phyloP scores from a whole-genome alignment of 768 basidiomycete genomes.

The Nevesoporus exiguus region DNA sequence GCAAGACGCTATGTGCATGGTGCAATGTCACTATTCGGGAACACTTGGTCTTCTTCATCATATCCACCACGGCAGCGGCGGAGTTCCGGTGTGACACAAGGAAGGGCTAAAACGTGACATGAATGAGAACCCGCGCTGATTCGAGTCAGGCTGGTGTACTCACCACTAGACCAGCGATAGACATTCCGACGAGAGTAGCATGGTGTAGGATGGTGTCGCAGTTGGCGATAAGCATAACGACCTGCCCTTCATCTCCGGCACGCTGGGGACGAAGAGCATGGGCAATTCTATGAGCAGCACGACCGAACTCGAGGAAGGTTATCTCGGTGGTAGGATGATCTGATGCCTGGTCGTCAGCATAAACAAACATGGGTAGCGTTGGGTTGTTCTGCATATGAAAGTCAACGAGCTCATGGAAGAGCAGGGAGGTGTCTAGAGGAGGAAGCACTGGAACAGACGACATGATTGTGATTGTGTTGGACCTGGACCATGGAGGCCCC shows the following conservation, averaged over 20 bases:
- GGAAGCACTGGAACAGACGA: conserved; percentile 7
- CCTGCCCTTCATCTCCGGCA: background rate
- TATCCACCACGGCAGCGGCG: conserved; percentile 12
- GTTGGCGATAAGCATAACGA: background rate
- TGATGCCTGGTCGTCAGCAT: background rate
- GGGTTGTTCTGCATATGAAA: conserved; percentile 14
- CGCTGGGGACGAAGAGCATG: background rate
- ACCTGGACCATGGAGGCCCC: background rate
- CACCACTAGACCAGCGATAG: background rate
- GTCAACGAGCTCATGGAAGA: conserved; percentile 16
- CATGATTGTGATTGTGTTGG: background rate
- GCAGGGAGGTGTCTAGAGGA: conserved; percentile 14
- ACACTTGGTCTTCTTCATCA: conserved; percentile 21
- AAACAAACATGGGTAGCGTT: background rate
- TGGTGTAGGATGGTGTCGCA: background rate
- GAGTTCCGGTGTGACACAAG: conserved; percentile 21
- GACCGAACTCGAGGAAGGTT: conserved; percentile 5
- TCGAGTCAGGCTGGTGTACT: background rate
- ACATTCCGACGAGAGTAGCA: background rate
- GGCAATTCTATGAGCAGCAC: background rate
- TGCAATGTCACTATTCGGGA: conserved; percentile 14
- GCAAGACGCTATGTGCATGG: conserved; percentile 7
- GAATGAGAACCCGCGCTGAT: too few relatives aligned
- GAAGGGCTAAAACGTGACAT: conserved; percentile 14
- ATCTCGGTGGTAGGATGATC: background rate